A percentile compares a stretch with the other conserved stretches of the same genome.
Evolutionary conservation across 2,329 filamentous ascomycete genomes (phyloP).

Genomic region (Leptographium procerum): DNA sequence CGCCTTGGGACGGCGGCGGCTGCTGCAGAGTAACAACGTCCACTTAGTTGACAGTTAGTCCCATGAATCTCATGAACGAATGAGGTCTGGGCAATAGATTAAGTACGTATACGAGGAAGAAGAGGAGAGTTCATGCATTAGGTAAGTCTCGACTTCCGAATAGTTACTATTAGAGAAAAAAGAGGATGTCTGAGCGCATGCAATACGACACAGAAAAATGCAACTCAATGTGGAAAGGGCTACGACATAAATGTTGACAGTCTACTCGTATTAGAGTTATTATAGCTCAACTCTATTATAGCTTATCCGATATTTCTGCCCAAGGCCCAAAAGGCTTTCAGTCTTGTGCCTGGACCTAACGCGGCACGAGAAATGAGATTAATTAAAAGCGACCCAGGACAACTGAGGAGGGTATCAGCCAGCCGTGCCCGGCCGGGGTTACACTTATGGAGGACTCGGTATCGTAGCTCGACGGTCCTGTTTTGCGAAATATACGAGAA

Average conservation of each 20-base stretch:
- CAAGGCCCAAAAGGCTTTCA: too few relatives aligned
- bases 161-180: neutral
- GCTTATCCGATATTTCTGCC: neutral
- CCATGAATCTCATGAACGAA: too few relatives aligned
- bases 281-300: neutral
- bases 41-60: too few relatives aligned
- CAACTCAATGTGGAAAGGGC: neutral
- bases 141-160: neutral
- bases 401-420: neutral
- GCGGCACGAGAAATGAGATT: neutral
- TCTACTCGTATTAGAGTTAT: neutral
- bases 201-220: neutral
- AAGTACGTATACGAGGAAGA: neutral
- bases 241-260: neutral
- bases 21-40: too few relatives aligned
- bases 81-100: neutral
- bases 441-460: neutral
- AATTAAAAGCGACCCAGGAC: neutral
- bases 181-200: neutral
- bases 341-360: too few relatives aligned
- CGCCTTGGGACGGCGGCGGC: neutral
- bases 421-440: neutral
- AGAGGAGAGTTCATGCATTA: neutral
- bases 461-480: too few relatives aligned
- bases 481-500: too few relatives aligned